These are phyloP conservation scores for Rhizopus microsporus DNA, from an alignment of 371 early-diverging fungal genomes.

Conservation along the genomic window DNA sequence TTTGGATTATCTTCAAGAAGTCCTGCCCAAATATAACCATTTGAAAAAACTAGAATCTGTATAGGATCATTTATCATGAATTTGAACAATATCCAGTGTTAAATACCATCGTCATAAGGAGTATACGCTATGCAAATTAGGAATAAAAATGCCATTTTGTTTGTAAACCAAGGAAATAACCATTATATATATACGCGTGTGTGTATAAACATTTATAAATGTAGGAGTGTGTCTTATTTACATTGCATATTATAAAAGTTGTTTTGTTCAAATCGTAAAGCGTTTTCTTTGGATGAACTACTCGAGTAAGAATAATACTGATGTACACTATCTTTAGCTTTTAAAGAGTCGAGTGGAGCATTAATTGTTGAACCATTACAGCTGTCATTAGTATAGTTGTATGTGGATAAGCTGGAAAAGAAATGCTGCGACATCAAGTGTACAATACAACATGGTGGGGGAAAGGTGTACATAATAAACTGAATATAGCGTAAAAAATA, in stretches of 20 bases:
- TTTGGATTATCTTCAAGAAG: slow-evolving; percentile 71
- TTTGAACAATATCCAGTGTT: no score
- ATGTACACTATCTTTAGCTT: neutral
- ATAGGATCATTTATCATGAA: neutral
- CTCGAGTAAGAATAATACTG: neutral
- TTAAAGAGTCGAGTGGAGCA: neutral
- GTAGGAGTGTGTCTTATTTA: no score
- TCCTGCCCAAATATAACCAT: slow-evolving; percentile 68
- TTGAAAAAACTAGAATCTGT: slow-evolving; percentile 42
- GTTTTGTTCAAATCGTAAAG: neutral
- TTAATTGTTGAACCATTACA: neutral
- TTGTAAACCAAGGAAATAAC: no score
- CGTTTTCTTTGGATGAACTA: neutral
- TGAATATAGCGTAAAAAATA: slow-evolving; percentile 12
- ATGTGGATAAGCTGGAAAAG: neutral
- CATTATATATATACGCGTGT: no score
- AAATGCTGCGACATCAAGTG: neutral
- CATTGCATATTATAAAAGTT: neutral
- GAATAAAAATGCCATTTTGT: no score
- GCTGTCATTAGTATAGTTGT: neutral
- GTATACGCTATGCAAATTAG: no score
- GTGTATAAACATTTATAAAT: no score
- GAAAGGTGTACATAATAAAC: slow-evolving; percentile 21
- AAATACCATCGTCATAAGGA: no score
- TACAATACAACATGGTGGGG: slow-evolving; percentile 14